phyloP scores from a whole-genome alignment of 1,284 basidiomycete genomes.

The Phellopilus nigrolimitatus region DNA sequence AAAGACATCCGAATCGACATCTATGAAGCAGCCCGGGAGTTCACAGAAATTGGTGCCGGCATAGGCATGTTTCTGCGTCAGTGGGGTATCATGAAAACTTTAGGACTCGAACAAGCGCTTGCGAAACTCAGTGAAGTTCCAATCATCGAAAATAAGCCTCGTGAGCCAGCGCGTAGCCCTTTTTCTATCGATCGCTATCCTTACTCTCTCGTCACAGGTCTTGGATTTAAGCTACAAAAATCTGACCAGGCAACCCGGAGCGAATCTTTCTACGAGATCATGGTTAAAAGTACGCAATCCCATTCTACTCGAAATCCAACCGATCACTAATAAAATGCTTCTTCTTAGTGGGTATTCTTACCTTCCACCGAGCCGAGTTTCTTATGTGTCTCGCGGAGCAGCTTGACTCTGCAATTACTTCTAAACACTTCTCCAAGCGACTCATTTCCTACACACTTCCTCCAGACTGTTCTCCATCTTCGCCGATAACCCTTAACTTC shows the following conservation, averaged over 20 bases:
- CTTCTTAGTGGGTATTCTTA: conserved; percentile 35
- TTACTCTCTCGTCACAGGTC: conserved; percentile 22
- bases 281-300: conserved; percentile 30
- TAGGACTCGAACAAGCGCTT: conserved; percentile 28
- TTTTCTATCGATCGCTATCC: background rate
- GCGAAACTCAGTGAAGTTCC: conserved; percentile 8
- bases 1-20: conserved; percentile 37
- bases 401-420: conserved; percentile 29
- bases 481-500: conserved; percentile 37
- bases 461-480: conserved; percentile 16
- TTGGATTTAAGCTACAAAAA: conserved; percentile 32
- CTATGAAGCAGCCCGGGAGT: conserved; percentile 36
- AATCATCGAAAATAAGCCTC: background rate
- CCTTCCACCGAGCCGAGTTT: conserved; percentile 40
- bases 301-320: no score
- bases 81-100: conserved; percentile 29
- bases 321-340: no score
- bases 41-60: conserved; percentile 37
- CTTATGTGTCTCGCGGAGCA: conserved; percentile 35
- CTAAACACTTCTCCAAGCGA: conserved; percentile 35
- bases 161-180: background rate
- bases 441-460: conserved; percentile 35
- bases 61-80: conserved; percentile 33
- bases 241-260: conserved; percentile 32
- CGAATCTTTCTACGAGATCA: conserved; percentile 27